Percentiles rank a stretch among this genome's conserved stretches.
These are phyloP conservation scores for Spirogloea muscicola DNA, from an alignment of 139 green algal genomes.

Conservation along the genomic window DNA sequence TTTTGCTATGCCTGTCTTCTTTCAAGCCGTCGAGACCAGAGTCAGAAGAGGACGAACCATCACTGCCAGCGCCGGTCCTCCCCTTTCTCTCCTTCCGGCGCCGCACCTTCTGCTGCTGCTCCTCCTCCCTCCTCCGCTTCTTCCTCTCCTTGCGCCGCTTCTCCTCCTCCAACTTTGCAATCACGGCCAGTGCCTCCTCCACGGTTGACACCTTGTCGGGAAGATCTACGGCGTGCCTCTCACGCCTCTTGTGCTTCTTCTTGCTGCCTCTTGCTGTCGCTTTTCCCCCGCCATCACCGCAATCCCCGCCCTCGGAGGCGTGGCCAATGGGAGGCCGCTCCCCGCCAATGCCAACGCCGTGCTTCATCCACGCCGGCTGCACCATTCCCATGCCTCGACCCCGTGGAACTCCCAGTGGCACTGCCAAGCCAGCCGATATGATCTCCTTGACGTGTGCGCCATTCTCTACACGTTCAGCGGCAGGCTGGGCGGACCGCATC, in stretches of 20 bases:
- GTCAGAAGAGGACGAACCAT: no score
- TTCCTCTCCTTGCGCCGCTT: slow-evolving; percentile 2
- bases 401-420: no score
- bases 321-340: neutral
- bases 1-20: no score
- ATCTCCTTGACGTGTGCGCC: no score
- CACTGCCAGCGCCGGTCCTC: no score
- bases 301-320: neutral
- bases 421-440: no score
- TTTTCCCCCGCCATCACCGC: slow-evolving; percentile 5
- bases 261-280: neutral
- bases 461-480: no score
- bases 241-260: neutral
- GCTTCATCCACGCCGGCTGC: slow-evolving; percentile 26
- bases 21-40: no score
- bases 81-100: no score
- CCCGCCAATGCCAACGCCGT: neutral
- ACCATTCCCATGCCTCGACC: slow-evolving; percentile 5
- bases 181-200: slow-evolving; percentile 20
- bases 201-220: neutral
- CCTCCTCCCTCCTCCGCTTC: slow-evolving; percentile 11
- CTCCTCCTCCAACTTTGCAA: slow-evolving; percentile 17
- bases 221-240: slow-evolving; percentile 1
- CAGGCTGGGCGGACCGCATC: no score
- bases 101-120: no score